Conservation (phyloP, 1,284 basidiomycete species). For the Ceratobasidium sp. region DNA sequence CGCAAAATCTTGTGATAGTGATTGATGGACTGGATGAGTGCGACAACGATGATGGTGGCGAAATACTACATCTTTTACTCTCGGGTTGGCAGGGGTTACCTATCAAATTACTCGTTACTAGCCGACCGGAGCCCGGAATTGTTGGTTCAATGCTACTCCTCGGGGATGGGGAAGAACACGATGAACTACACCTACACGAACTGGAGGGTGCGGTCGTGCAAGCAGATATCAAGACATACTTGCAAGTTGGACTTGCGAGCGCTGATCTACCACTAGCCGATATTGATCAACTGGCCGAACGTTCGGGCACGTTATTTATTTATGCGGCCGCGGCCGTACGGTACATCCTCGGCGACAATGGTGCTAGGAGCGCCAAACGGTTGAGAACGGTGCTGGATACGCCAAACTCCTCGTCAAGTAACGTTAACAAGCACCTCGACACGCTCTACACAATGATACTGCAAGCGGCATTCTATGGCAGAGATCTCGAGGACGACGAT, state of each 20-base stretch:
- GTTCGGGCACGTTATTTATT: neutral
- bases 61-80: too few species aligned
- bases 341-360: neutral
- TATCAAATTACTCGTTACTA: too few species aligned
- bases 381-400: neutral
- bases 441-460: constrained; percentile 6
- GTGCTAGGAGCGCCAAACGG: neutral
- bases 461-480: neutral
- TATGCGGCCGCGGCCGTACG: neutral
- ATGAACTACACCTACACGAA: too few species aligned
- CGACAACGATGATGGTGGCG: too few species aligned
- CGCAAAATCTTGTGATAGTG: too few species aligned
- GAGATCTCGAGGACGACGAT: neutral
- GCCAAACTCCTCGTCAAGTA: too few species aligned
- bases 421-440: neutral
- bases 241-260: neutral
- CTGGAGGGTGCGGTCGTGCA: too few species aligned
- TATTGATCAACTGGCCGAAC: neutral
- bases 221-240: neutral
- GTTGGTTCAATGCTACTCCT: too few species aligned
- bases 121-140: too few species aligned
- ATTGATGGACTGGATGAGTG: too few species aligned
- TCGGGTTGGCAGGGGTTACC: too few species aligned
- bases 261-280: neutral
- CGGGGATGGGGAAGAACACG: too few species aligned